Evolutionary conservation across 345 rosid species (phyloP).

Genomic region (Camelina sativa): DNA sequence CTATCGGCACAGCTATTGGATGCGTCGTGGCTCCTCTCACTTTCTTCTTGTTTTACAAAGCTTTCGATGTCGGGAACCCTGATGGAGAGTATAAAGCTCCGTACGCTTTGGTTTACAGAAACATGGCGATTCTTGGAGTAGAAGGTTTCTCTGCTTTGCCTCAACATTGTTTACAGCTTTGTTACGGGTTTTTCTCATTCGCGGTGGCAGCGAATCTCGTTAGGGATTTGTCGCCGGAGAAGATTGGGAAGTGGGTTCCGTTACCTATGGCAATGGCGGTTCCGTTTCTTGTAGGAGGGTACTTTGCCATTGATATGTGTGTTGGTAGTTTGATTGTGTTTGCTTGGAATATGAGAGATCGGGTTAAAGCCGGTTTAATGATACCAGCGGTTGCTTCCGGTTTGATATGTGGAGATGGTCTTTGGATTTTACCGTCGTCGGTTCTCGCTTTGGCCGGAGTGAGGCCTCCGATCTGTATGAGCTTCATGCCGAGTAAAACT

Average conservation of each 20-base stretch:
- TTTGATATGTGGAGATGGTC: constrained; percentile 51
- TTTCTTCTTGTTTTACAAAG: constrained; percentile 55
- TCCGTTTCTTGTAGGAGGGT: constrained; percentile 56
- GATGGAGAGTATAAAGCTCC: constrained; percentile 55
- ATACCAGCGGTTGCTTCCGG: constrained; percentile 51
- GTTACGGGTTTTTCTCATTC: constrained; percentile 48
- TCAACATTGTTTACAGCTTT: constrained; percentile 51
- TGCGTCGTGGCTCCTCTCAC: constrained; percentile 57
- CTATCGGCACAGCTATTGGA: constrained; percentile 59
- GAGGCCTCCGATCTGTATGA: constrained; percentile 48
- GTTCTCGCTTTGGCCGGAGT: constrained; percentile 49
- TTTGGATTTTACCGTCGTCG: constrained; percentile 51
- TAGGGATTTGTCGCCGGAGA: constrained; percentile 40
- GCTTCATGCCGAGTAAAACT: constrained; percentile 32
- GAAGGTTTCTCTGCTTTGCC: constrained; percentile 63
- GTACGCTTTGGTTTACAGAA: constrained; percentile 51
- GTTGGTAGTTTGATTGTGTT: constrained; percentile 59
- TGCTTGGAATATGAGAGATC: constrained; percentile 51
- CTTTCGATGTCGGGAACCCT: constrained; percentile 53
- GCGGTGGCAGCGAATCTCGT: constrained; percentile 48
- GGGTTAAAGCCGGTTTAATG: constrained; percentile 45
- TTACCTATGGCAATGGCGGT: constrained; percentile 61
- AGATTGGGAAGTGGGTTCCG: constrained; percentile 52
- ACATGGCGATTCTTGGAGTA: constrained; percentile 60
- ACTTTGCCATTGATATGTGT: constrained; percentile 59